phyloP scores from a whole-genome alignment of 2,329 filamentous ascomycete genomes.

The Hortaea werneckii region DNA sequence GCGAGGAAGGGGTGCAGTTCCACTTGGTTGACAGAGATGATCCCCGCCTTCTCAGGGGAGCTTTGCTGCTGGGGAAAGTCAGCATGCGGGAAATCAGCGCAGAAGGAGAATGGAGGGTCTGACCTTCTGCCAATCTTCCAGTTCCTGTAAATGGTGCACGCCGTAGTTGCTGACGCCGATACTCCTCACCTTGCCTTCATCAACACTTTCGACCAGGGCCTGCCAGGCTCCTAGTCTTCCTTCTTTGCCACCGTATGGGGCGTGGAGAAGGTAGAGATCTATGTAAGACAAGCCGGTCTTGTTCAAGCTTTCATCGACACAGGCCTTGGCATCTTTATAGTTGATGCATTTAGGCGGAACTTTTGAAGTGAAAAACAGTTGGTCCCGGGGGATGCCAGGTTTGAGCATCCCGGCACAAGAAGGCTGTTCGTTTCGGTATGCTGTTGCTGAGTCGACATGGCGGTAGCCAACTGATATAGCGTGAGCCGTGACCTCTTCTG shows the following conservation, averaged over 20 bases:
- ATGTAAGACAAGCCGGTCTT: constrained; percentile 43
- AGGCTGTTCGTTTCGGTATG: constrained; percentile 49
- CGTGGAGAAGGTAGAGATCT: constrained; percentile 41
- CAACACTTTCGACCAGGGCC: constrained; percentile 44
- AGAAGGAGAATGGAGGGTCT: neutral
- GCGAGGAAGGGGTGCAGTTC: constrained; percentile 85
- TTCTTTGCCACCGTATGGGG: constrained; percentile 43
- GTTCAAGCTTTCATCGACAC: constrained; percentile 53
- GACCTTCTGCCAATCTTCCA: constrained; percentile 43
- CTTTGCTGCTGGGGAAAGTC: neutral
- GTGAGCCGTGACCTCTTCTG: constrained; percentile 49
- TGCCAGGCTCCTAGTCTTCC: constrained; percentile 42
- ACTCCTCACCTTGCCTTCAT: constrained; percentile 41
- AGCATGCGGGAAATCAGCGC: neutral
- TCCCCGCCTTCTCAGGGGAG: neutral
- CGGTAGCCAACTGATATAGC: constrained; percentile 47
- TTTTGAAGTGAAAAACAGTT: constrained; percentile 56
- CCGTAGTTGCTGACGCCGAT: constrained; percentile 48
- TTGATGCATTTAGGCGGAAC: constrained; percentile 40
- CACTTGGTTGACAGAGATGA: constrained; percentile 59
- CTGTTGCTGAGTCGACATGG: constrained; percentile 51
- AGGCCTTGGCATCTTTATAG: constrained; percentile 55
- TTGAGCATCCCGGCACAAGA: constrained; percentile 43
- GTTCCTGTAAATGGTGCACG: constrained; percentile 44
- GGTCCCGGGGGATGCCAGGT: constrained; percentile 41